Evolutionary conservation across 164 flowering plant genomes (phyloP).

Genomic region (Chimonanthus praecox): DNA sequence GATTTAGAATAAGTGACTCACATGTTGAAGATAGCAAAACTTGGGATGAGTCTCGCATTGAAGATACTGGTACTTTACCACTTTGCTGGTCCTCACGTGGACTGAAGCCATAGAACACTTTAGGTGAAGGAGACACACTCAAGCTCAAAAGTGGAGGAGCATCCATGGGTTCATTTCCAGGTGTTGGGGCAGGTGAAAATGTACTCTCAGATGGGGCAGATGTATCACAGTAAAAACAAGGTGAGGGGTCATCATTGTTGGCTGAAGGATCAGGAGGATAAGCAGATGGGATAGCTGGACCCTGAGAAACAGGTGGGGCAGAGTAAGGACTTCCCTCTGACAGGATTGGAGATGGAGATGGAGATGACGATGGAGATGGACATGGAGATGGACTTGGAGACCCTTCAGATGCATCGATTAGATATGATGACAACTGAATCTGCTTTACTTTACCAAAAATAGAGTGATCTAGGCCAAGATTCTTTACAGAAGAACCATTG

Average conservation of each 20-base stretch:
- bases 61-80: conserved; percentile 17
- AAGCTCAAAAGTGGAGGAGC: conserved; percentile 21
- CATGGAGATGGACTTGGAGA: conserved; percentile 24
- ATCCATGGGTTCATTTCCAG: conserved; percentile 12
- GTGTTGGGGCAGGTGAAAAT: conserved; percentile 16
- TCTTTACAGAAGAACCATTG: conserved; percentile 35
- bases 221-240: conserved; percentile 17
- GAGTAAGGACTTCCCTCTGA: conserved; percentile 15
- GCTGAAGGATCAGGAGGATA: conserved; percentile 29
- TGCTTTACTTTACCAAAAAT: conserved; percentile 71
- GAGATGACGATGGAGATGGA: background rate
- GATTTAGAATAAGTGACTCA: conserved; percentile 26
- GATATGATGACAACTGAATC: conserved; percentile 50
- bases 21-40: conserved; percentile 26
- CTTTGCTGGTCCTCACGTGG: conserved; percentile 9
- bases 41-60: conserved; percentile 24
- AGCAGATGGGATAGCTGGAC: conserved; percentile 19
- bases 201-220: conserved; percentile 16
- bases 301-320: conserved; percentile 15
- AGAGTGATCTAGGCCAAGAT: conserved; percentile 70
- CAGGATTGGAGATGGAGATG: background rate
- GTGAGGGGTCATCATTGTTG: conserved; percentile 9
- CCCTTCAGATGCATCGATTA: conserved; percentile 30
- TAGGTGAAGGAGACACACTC: conserved; percentile 30
- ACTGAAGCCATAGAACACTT: conserved; percentile 22